Evolutionary conservation across 768 basidiomycete species (phyloP).

Genomic region (Lentinula edodes): DNA sequence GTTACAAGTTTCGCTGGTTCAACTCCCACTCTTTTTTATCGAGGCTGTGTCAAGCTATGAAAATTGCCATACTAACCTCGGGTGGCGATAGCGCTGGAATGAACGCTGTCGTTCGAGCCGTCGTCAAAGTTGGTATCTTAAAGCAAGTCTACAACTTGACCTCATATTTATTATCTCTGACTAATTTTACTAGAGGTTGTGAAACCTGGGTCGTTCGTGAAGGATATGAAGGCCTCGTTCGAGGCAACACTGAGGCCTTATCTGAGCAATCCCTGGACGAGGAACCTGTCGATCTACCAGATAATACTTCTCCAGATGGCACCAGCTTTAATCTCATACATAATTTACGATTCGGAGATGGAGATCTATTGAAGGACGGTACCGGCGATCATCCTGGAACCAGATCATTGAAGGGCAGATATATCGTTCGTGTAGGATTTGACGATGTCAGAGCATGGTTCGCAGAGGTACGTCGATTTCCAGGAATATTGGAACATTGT

Average conservation of each 20-base stretch:
- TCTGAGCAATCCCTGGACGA: not conserved
- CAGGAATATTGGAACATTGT: not conserved
- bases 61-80: constrained; percentile 90
- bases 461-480: constrained; percentile 53
- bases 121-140: constrained; percentile 89
- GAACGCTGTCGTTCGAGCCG: constrained; percentile 92
- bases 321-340: constrained; percentile 43
- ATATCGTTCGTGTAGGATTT: constrained; percentile 96
- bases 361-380: constrained; percentile 70
- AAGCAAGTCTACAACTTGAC: constrained; percentile 51
- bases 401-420: constrained; percentile 78
- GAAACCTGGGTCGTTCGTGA: constrained; percentile 96
- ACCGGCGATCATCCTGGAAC: constrained; percentile 69
- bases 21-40: not conserved
- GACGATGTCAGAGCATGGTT: constrained; percentile 98
- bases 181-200: constrained; percentile 62
- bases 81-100: constrained; percentile 98
- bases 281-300: not conserved
- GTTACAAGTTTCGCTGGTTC: not conserved
- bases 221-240: constrained; percentile 96
- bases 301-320: constrained; percentile 12
- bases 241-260: constrained; percentile 49
- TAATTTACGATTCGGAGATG: constrained; percentile 82
- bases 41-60: constrained; percentile 40
- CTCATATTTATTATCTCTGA: not conserved